phyloP scores from a whole-genome alignment of 148 eudicot genomes.

The Polygonum aviculare region DNA sequence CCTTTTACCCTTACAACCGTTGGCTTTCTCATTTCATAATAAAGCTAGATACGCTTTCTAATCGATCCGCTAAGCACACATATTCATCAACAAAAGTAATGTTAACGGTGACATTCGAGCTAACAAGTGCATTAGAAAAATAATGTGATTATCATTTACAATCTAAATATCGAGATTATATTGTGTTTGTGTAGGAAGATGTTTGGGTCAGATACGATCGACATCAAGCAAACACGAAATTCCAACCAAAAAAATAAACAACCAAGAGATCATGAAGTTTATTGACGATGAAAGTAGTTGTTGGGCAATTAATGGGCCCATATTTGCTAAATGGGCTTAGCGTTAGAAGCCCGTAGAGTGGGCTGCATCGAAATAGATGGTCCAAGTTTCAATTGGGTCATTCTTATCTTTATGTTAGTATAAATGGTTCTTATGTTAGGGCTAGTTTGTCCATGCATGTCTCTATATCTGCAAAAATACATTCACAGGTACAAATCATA shows the following conservation, averaged over 20 bases:
- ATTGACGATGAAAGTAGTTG: neutral
- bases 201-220: neutral
- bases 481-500: too few relatives aligned
- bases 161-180: neutral
- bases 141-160: neutral
- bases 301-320: neutral
- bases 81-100: neutral
- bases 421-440: too few relatives aligned
- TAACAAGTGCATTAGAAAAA: neutral
- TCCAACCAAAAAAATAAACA: neutral
- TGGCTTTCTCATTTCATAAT: neutral
- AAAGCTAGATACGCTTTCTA: neutral
- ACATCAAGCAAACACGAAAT: neutral
- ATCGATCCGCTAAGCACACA: neutral
- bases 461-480: too few relatives aligned
- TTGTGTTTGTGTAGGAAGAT: neutral
- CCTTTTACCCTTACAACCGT: neutral
- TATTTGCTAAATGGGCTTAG: neutral
- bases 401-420: neutral
- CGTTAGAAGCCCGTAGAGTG: neutral
- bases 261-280: neutral
- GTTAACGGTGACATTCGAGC: neutral
- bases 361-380: neutral
- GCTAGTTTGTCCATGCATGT: too few relatives aligned
- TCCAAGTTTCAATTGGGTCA: neutral